A percentile compares a stretch with the other conserved stretches of the same genome.
Conservation (phyloP, 2,329 filamentous ascomycete genomes). For the Ophiocordyceps camponoti-saundersi region DNA sequence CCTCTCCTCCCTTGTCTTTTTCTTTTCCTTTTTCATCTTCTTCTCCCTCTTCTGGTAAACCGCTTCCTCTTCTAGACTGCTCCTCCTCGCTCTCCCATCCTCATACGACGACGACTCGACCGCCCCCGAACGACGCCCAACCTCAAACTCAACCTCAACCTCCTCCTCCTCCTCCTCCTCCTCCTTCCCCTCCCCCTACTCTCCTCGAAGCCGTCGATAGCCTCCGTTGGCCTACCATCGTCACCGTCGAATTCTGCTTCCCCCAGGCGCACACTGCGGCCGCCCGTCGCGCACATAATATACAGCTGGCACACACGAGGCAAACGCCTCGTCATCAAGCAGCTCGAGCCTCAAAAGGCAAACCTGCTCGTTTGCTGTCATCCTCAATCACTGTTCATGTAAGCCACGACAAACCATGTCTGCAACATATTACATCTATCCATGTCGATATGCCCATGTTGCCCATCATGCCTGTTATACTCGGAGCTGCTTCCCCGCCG, state of each 20-base stretch:
- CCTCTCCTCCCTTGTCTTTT: constrained; percentile 1
- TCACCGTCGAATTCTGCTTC: no score
- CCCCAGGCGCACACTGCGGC: not conserved
- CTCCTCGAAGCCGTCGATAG: not conserved
- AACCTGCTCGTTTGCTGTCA: constrained; percentile 1
- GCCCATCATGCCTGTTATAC: no score
- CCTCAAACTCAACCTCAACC: not conserved
- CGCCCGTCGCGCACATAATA: not conserved
- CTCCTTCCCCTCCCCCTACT: not conserved
- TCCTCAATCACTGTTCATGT: constrained; percentile 1
- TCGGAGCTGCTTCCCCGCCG: not conserved
- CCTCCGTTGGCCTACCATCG: no score
- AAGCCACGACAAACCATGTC: constrained; percentile 1
- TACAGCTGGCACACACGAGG: not conserved
- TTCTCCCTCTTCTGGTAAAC: constrained; percentile 2
- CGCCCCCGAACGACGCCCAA: not conserved
- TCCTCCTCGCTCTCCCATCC: not conserved
- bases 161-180: no score
- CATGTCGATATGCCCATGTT: no score
- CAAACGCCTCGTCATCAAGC: not conserved
- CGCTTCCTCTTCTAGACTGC: not conserved
- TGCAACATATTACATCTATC: no score
- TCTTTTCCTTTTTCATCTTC: constrained; percentile 3
- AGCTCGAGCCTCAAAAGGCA: not conserved
- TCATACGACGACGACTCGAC: not conserved